A percentile compares a stretch with the other conserved stretches of the same genome.
Conservation (phyloP, 352 stramenopile species). For the Globisporangium takayamanum region DNA sequence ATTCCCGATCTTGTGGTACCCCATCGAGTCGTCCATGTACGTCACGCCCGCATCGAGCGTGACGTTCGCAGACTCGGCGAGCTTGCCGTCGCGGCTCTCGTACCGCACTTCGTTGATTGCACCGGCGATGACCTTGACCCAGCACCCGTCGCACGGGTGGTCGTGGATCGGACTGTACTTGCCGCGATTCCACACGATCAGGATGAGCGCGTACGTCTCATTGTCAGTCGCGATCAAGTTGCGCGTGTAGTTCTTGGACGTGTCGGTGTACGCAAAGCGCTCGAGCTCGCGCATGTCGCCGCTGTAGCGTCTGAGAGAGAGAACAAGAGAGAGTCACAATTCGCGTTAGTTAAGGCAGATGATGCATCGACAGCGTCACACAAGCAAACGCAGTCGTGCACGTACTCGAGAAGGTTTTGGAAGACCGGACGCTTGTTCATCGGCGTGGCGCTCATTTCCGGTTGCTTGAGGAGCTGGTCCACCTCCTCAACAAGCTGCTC, state of each 20-base stretch:
- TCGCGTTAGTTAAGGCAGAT: neutral
- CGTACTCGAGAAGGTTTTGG: conserved; percentile 35
- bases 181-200: conserved; percentile 89
- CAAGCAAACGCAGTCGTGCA: neutral
- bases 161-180: conserved; percentile 82
- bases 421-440: conserved; percentile 35
- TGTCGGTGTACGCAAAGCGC: conserved; percentile 65
- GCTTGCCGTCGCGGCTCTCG: conserved; percentile 16
- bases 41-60: conserved; percentile 25
- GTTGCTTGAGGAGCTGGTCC: conserved; percentile 29
- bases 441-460: conserved; percentile 19
- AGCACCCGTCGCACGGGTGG: conserved; percentile 85
- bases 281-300: conserved; percentile 41
- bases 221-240: conserved; percentile 89
- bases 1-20: conserved; percentile 83
- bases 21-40: conserved; percentile 70
- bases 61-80: conserved; percentile 25
- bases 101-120: conserved; percentile 71
- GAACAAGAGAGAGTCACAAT: neutral
- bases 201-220: conserved; percentile 88
- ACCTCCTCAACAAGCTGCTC: conserved; percentile 37
- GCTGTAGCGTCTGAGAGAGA: conserved; percentile 23
- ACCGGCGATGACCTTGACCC: conserved; percentile 68
- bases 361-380: neutral
- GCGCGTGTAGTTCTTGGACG: conserved; percentile 82